Percentiles rank a stretch among this genome's conserved stretches.
These are phyloP conservation scores for Hamamelis virginiana DNA, from an alignment of 164 flowering plant species.

Conservation along the genomic window DNA sequence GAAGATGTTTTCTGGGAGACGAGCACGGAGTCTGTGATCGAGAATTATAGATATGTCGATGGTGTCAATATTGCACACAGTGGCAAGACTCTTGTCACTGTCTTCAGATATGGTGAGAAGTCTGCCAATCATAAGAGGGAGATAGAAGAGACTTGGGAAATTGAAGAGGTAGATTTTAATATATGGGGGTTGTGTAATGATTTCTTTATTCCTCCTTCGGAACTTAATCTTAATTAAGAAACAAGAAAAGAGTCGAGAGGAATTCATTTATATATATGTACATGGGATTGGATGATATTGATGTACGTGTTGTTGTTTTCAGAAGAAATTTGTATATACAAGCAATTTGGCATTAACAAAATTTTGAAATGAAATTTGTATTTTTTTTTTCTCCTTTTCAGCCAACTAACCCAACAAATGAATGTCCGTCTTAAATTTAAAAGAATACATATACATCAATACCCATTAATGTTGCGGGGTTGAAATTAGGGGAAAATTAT, in stretches of 20 bases:
- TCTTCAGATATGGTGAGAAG: slow-evolving; percentile 63
- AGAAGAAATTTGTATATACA: too few relatives aligned
- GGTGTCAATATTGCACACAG: slow-evolving; percentile 66
- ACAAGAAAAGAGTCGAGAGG: background rate
- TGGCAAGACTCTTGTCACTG: slow-evolving; percentile 51
- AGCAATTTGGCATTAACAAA: too few relatives aligned
- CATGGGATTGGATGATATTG: too few relatives aligned
- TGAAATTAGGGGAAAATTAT: too few relatives aligned
- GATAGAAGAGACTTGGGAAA: slow-evolving; percentile 61
- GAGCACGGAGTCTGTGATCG: slow-evolving; percentile 63
- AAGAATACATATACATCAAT: too few relatives aligned
- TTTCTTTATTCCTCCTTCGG: slow-evolving; percentile 58
- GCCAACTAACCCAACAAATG: too few relatives aligned
- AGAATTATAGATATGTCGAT: slow-evolving; percentile 60
- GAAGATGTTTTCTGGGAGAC: slow-evolving; percentile 76
- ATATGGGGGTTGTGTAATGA: slow-evolving; percentile 49
- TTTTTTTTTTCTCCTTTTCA: too few relatives aligned
- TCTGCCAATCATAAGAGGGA: slow-evolving; percentile 71
- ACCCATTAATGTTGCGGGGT: too few relatives aligned
- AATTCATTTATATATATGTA: background rate
- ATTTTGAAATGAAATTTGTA: too few relatives aligned
- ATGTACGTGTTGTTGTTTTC: too few relatives aligned
- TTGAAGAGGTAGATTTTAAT: slow-evolving; percentile 67
- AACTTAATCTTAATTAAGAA: slow-evolving; percentile 13
- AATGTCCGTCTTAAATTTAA: too few relatives aligned